Evolutionary conservation across 495 filamentous ascomycete species (phyloP).

Genomic region (Choiromyces venosus): DNA sequence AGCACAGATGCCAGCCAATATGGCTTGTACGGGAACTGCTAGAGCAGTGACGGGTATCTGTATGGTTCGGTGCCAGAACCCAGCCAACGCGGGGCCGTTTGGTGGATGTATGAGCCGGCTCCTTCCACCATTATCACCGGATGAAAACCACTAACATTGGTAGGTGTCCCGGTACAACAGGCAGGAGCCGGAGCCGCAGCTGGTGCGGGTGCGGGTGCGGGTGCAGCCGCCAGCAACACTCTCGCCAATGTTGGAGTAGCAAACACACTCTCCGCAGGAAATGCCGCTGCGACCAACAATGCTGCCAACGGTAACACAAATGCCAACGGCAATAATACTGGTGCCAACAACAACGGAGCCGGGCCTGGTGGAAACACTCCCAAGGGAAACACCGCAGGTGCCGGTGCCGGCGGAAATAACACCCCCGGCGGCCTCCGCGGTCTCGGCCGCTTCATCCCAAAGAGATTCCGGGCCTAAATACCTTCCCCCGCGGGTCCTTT

Average conservation of each 20-base stretch:
- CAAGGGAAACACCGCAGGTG: background rate
- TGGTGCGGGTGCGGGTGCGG: background rate
- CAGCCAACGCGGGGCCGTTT: conserved; percentile 56
- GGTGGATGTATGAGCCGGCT: conserved; percentile 46
- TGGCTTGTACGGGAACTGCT: conserved; percentile 55
- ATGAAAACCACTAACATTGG: background rate
- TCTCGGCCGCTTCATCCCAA: background rate
- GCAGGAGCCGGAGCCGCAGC: background rate
- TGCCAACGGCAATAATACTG: background rate
- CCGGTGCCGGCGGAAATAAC: background rate
- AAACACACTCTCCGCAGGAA: background rate
- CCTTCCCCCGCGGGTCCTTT: background rate
- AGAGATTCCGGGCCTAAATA: background rate
- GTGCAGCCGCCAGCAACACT: background rate
- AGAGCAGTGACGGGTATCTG: conserved; percentile 54
- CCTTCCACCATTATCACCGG: background rate
- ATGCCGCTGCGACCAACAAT: background rate
- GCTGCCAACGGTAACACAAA: background rate
- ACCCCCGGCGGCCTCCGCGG: background rate
- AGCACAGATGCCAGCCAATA: conserved; percentile 53
- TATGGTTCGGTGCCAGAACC: conserved; percentile 55
- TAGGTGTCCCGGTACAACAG: conserved; percentile 1
- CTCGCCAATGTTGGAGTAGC: background rate
- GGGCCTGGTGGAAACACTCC: background rate
- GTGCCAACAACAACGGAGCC: background rate